phyloP scores from a whole-genome alignment of 495 filamentous ascomycete species.

The Xylaria scruposa region DNA sequence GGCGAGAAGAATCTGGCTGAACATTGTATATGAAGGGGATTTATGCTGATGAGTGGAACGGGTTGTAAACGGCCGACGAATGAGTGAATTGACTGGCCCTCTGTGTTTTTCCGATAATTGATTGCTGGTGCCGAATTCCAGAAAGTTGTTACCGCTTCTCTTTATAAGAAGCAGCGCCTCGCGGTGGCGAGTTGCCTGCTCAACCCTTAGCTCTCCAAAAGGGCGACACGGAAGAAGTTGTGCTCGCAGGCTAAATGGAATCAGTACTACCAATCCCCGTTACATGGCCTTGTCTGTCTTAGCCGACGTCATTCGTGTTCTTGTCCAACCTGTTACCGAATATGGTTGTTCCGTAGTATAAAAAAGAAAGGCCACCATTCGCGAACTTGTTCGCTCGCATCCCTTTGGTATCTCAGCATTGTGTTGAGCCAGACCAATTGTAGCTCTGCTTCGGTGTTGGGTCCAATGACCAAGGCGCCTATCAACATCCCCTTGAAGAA shows the following conservation, averaged over 20 bases:
- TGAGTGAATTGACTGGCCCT: conserved; percentile 7
- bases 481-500: neutral
- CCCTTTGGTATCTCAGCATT: neutral
- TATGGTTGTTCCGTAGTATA: neutral
- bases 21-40: neutral
- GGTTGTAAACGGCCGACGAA: neutral
- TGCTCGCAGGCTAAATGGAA: conserved; percentile 25
- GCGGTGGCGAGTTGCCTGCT: neutral
- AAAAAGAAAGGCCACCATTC: neutral
- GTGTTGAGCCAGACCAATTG: conserved; percentile 12
- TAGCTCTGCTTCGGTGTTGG: neutral
- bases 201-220: conserved; percentile 13
- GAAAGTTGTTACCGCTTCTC: neutral
- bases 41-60: conserved; percentile 6
- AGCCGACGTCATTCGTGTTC: conserved; percentile 16
- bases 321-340: neutral
- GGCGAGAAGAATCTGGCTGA: neutral
- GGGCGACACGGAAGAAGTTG: conserved; percentile 19
- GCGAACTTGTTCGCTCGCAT: neutral
- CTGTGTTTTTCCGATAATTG: conserved; percentile 16
- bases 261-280: conserved; percentile 6
- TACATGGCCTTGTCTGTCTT: conserved; percentile 6
- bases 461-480: neutral
- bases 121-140: conserved; percentile 20
- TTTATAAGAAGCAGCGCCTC: neutral